Conservation (phyloP, 1,139 yeast genomes). For the Sugiyamaella pinicola region DNA sequence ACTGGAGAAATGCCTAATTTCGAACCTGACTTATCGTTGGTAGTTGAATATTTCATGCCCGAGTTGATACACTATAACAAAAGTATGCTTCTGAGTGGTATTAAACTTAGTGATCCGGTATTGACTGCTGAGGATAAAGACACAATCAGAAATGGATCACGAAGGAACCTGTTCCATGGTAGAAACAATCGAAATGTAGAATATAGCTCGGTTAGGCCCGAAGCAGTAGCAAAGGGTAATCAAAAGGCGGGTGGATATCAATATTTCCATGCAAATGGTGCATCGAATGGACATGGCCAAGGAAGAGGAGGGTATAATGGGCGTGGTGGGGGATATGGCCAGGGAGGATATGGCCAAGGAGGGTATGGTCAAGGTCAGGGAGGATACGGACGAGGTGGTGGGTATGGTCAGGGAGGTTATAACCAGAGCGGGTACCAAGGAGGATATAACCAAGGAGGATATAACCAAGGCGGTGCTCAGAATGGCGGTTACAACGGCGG, state of each 20-base stretch:
- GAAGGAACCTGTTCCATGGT: constrained; percentile 32
- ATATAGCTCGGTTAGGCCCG: constrained; percentile 21
- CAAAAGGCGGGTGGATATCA: constrained; percentile 32
- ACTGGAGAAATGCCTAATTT: constrained; percentile 57
- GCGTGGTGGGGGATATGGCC: constrained; percentile 16
- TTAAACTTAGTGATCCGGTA: constrained; percentile 60
- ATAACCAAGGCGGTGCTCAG: constrained; percentile 12
- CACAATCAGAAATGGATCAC: constrained; percentile 45
- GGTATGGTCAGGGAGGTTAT: constrained; percentile 1
- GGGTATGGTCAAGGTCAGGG: constrained; percentile 12
- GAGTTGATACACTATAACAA: constrained; percentile 47
- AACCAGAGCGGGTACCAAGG: constrained; percentile 8
- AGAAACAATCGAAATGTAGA: constrained; percentile 31
- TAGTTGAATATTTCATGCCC: constrained; percentile 62
- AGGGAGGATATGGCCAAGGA: constrained; percentile 1
- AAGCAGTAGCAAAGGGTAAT: constrained; percentile 8
- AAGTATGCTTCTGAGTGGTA: constrained; percentile 84
- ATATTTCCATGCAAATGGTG: constrained; percentile 30
- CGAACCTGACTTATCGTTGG: constrained; percentile 57
- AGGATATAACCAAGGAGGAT: constrained; percentile 9
- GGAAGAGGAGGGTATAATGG: constrained; percentile 13
- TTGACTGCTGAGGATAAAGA: constrained; percentile 71
- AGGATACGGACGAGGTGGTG: constrained; percentile 8
- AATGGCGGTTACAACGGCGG: constrained; percentile 21
- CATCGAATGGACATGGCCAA: background rate